A percentile compares a stretch with the other conserved stretches of the same genome.
phyloP scores from a whole-genome alignment of 2,329 filamentous ascomycete genomes.

The Didymella exigua region DNA sequence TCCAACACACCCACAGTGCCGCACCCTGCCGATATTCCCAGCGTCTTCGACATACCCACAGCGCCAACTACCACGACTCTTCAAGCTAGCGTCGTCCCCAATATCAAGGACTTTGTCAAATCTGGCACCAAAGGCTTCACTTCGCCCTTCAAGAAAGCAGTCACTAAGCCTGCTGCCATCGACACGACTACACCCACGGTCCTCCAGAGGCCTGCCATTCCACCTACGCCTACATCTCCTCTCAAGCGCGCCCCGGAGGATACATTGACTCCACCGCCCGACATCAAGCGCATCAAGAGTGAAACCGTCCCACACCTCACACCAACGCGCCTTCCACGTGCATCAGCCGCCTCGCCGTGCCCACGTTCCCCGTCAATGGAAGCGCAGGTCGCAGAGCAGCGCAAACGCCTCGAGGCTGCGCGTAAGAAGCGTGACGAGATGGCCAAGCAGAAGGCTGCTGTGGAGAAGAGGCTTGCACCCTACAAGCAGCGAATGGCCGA shows the following conservation, averaged over 20 bases:
- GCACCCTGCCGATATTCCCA: neutral
- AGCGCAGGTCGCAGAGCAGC: constrained; percentile 23
- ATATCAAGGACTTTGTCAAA: constrained; percentile 3
- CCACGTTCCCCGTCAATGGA: constrained; percentile 11
- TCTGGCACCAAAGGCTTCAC: neutral
- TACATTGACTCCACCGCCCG: constrained; percentile 5
- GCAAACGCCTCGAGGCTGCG: constrained; percentile 22
- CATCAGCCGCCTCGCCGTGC: constrained; percentile 2
- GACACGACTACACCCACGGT: neutral
- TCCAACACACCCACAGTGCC: neutral
- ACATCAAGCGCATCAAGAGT: constrained; percentile 21
- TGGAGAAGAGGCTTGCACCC: constrained; percentile 21
- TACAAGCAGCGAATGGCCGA: constrained; percentile 28
- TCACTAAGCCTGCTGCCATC: neutral
- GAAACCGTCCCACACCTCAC: neutral
- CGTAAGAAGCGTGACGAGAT: constrained; percentile 22
- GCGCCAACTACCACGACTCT: neutral
- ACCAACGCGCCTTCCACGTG: neutral
- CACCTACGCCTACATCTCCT: neutral
- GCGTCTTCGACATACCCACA: neutral
- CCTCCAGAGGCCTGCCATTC: neutral
- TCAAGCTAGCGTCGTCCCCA: neutral
- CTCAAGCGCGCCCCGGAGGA: neutral
- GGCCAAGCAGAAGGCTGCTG: constrained; percentile 23
- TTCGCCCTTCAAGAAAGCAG: neutral